Evolutionary conservation across 371 early-diverging fungal species (phyloP).

Genomic region (Apophysomyces trapeziformis): DNA sequence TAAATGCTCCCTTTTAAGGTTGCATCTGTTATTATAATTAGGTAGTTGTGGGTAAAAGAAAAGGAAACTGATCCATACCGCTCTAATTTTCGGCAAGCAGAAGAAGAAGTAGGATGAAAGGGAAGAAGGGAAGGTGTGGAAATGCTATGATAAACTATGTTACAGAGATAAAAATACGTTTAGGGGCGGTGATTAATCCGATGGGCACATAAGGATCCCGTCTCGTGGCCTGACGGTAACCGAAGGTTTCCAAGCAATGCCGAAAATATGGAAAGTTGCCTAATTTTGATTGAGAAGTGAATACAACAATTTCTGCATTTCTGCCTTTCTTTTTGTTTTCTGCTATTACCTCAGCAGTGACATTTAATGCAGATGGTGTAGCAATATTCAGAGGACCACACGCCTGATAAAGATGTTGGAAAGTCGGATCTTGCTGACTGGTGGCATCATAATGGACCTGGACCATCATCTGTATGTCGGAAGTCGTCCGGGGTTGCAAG

Average conservation of each 20-base stretch:
- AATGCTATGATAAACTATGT: background rate
- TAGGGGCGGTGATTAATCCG: background rate
- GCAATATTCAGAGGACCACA: constrained; percentile 21
- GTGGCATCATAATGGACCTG: constrained; percentile 17
- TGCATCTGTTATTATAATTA: no score
- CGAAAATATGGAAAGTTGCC: constrained; percentile 40
- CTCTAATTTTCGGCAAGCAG: no score
- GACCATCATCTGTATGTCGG: constrained; percentile 15
- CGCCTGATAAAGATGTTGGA: constrained; percentile 19
- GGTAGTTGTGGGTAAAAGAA: no score
- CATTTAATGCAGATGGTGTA: constrained; percentile 28
- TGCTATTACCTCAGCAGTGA: constrained; percentile 24
- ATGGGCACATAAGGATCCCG: background rate
- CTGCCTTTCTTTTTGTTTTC: background rate
- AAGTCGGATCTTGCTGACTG: constrained; percentile 16
- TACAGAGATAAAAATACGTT: background rate
- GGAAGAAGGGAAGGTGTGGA: no score
- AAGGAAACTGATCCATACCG: no score
- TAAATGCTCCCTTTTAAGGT: no score
- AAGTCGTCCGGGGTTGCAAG: constrained; percentile 14
- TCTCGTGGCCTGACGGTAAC: background rate
- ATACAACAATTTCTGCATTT: no score
- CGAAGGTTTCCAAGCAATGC: constrained; percentile 42
- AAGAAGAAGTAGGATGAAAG: no score
- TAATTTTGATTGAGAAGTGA: constrained; percentile 9